Conservation (phyloP, 352 stramenopile genomes). For the Phytophthora ohioensis region DNA sequence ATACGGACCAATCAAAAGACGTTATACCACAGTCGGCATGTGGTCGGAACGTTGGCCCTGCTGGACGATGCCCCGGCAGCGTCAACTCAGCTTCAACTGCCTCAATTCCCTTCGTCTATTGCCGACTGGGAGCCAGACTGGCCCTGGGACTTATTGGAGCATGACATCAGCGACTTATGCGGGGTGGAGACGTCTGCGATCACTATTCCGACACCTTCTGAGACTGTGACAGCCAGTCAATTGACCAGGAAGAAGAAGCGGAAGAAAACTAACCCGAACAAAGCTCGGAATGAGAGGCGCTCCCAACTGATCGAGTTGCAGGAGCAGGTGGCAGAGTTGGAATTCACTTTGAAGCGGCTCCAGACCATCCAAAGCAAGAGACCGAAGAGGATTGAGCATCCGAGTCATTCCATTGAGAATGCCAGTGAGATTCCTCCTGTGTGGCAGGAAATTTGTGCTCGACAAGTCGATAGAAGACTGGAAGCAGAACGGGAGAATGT, state of each 20-base stretch:
- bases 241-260: constrained; percentile 16
- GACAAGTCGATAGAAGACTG: constrained; percentile 23
- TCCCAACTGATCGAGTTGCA: constrained; percentile 34
- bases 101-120: not conserved
- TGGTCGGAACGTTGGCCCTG: constrained; percentile 21
- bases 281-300: constrained; percentile 39
- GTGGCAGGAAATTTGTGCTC: constrained; percentile 41
- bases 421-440: constrained; percentile 3
- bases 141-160: constrained; percentile 1
- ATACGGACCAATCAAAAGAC: not conserved
- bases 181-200: not conserved
- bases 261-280: constrained; percentile 40
- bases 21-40: constrained; percentile 2
- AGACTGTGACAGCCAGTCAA: not conserved
- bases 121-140: not conserved
- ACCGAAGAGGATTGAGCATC: not conserved
- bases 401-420: not conserved
- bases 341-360: constrained; percentile 27
- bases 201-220: not conserved
- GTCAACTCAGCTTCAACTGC: not conserved
- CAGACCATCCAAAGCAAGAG: constrained; percentile 14
- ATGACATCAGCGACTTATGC: not conserved
- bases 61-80: constrained; percentile 16
- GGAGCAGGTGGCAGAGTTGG: constrained; percentile 20
- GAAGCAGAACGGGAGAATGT: constrained; percentile 42